phyloP scores from a whole-genome alignment of 73 alveolate genomes.

The Paramecium pentaurelia region DNA sequence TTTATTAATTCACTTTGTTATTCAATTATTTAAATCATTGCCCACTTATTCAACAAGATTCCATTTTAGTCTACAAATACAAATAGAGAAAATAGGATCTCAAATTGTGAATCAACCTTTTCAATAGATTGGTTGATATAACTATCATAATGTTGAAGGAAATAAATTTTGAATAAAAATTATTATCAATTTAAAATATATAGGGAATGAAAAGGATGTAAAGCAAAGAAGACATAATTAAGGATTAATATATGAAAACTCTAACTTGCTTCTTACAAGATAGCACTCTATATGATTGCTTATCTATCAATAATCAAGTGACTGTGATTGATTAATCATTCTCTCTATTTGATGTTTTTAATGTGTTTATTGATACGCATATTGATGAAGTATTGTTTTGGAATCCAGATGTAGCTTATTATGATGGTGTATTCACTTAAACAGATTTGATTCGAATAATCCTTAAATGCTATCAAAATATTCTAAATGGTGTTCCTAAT shows the following conservation, averaged over 20 bases:
- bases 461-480: neutral
- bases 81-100: no score
- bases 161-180: neutral
- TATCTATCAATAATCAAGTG: slow-evolving; percentile 39
- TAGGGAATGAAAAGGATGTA: neutral
- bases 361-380: slow-evolving; percentile 18
- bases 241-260: slow-evolving; percentile 1
- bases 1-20: no score
- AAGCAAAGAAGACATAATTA: slow-evolving; percentile 21
- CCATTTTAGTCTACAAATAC: no score
- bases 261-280: neutral
- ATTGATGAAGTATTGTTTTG: slow-evolving; percentile 49
- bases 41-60: no score
- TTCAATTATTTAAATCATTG: no score
- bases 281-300: slow-evolving; percentile 19
- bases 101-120: no score
- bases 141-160: neutral
- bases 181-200: neutral
- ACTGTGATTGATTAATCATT: slow-evolving; percentile 46
- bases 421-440: slow-evolving; percentile 40
- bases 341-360: neutral
- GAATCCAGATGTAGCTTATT: slow-evolving; percentile 54
- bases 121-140: neutral
- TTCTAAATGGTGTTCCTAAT: neutral
- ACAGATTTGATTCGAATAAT: slow-evolving; percentile 38